Evolutionary conservation across 1,139 yeast genomes (phyloP).

Genomic region (Pneumocystis murina): DNA sequence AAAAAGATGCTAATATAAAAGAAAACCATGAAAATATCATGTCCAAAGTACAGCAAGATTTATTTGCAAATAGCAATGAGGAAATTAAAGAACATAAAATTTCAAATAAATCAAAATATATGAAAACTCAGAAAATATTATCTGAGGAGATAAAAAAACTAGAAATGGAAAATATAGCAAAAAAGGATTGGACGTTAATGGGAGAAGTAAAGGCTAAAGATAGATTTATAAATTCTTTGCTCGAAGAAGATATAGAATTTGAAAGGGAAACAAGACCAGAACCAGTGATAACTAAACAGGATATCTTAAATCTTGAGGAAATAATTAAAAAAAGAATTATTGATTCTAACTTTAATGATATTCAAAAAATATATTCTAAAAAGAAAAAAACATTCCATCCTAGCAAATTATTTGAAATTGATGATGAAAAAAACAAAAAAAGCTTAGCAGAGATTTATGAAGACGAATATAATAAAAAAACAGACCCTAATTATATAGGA

Average conservation of each 20-base stretch:
- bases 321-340: conserved; percentile 68
- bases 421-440: conserved; percentile 71
- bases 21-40: conserved; percentile 39
- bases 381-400: conserved; percentile 32
- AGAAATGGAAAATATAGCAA: conserved; percentile 78
- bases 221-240: conserved; percentile 69
- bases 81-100: conserved; percentile 3
- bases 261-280: conserved; percentile 71
- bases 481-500: conserved; percentile 25
- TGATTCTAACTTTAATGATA: conserved; percentile 64
- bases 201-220: conserved; percentile 79
- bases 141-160: conserved; percentile 61
- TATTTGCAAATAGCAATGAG: conserved; percentile 35
- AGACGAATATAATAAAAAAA: conserved; percentile 50
- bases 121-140: conserved; percentile 64
- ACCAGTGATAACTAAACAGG: conserved; percentile 81
- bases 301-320: conserved; percentile 76
- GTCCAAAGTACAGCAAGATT: conserved; percentile 40
- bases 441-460: conserved; percentile 88
- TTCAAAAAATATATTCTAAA: conserved; percentile 60
- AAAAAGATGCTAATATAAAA: conserved; percentile 24
- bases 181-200: conserved; percentile 83
- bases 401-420: conserved; percentile 38
- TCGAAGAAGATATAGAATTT: conserved; percentile 54
- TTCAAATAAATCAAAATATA: conserved; percentile 54